These are phyloP conservation scores for Chaetomium fimeti DNA, from an alignment of 495 filamentous ascomycete species.

Conservation along the genomic window DNA sequence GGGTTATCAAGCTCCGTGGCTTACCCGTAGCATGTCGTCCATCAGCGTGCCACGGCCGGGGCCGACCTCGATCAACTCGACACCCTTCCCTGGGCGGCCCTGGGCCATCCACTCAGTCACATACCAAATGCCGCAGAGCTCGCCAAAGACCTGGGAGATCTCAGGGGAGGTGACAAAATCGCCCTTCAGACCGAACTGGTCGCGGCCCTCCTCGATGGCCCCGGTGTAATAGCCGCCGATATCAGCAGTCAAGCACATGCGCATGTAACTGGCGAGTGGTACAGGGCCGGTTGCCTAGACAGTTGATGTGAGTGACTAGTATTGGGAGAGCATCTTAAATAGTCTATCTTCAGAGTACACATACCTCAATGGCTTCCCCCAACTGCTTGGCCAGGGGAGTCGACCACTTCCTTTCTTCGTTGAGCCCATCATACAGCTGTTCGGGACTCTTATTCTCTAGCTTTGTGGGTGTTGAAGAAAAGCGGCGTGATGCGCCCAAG, in stretches of 20 bases:
- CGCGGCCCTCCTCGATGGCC: conserved; percentile 57
- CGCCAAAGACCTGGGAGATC: conserved; percentile 95
- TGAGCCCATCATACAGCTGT: conserved; percentile 18
- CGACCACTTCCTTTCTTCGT: conserved; percentile 67
- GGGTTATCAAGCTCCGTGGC: conserved; percentile 22
- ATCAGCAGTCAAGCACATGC: conserved; percentile 90
- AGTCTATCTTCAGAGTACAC: not conserved
- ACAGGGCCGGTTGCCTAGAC: conserved; percentile 84
- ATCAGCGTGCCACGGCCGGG: conserved; percentile 94
- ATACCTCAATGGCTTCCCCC: conserved; percentile 77
- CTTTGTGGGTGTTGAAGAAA: conserved; percentile 24
- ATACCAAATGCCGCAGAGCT: conserved; percentile 90
- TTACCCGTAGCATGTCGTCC: conserved; percentile 90
- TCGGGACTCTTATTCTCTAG: conserved; percentile 5
- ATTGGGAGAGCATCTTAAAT: no score
- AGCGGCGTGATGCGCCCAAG: conserved; percentile 8
- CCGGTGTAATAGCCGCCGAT: conserved; percentile 94
- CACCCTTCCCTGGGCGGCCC: conserved; percentile 63
- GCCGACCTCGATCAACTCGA: conserved; percentile 89
- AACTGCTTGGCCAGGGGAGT: conserved; percentile 86
- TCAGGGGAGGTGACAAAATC: conserved; percentile 97
- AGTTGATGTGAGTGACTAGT: conserved; percentile 14
- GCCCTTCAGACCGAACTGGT: conserved; percentile 85
- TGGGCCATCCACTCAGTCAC: conserved; percentile 95
- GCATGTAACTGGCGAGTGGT: conserved; percentile 92